Conservation (phyloP, 192 early-diverging fungal genomes). For the Backusella tarrabulga region DNA sequence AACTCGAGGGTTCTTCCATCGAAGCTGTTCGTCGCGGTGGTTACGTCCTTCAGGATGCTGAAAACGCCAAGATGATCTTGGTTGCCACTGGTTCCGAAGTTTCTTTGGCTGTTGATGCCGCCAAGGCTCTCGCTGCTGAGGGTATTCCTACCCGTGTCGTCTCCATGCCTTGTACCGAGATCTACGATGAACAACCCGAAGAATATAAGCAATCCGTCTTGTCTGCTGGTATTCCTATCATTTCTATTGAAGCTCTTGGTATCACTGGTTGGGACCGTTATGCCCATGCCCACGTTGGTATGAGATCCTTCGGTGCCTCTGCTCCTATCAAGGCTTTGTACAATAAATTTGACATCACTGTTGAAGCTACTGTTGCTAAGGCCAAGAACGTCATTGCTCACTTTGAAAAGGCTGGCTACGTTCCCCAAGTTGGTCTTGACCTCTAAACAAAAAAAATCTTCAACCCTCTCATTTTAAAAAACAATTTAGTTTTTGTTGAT, state of each 20-base stretch:
- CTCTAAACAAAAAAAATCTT: slow-evolving; percentile 17
- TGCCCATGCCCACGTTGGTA: slow-evolving; percentile 87
- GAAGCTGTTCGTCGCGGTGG: slow-evolving; percentile 85
- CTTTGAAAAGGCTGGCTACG: slow-evolving; percentile 60
- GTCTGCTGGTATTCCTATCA: slow-evolving; percentile 70
- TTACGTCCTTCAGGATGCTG: slow-evolving; percentile 74
- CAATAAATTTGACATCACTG: slow-evolving; percentile 82
- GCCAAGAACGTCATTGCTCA: slow-evolving; percentile 77
- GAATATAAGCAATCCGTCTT: slow-evolving; percentile 86
- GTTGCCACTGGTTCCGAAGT: slow-evolving; percentile 93
- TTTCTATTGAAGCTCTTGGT: slow-evolving; percentile 86
- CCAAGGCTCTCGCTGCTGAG: slow-evolving; percentile 64
- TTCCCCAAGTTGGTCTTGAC: slow-evolving; percentile 36
- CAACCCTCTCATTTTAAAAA: background rate
- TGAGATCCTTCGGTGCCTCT: slow-evolving; percentile 88
- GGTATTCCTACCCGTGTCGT: slow-evolving; percentile 77
- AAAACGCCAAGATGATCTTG: slow-evolving; percentile 64
- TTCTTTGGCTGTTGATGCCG: slow-evolving; percentile 83
- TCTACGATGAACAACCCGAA: slow-evolving; percentile 83
- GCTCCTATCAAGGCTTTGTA: slow-evolving; percentile 84
- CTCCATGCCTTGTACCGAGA: slow-evolving; percentile 90
- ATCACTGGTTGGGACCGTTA: slow-evolving; percentile 92
- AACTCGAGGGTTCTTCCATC: slow-evolving; percentile 80
- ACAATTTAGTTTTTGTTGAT: slow-evolving; percentile 1
- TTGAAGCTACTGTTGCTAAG: slow-evolving; percentile 70